Conservation (phyloP, 192 early-diverging fungal species). For the Coemansia sp. region DNA sequence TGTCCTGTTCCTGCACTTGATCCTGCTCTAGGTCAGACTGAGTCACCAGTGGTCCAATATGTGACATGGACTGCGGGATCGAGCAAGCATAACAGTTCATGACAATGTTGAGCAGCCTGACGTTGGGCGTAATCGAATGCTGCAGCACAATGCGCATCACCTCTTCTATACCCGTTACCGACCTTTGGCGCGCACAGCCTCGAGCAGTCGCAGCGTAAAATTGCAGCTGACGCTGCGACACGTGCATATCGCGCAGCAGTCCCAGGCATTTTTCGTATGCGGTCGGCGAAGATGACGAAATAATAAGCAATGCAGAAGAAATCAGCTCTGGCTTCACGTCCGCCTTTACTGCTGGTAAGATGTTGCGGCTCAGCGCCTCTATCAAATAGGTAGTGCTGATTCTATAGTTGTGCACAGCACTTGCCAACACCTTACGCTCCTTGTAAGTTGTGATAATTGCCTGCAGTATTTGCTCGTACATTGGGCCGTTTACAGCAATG, state of each 20-base stretch:
- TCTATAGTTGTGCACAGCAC: neutral
- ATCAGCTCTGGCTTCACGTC: conserved; percentile 10
- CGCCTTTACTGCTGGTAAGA: conserved; percentile 2
- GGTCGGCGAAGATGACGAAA: conserved; percentile 16
- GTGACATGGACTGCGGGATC: conserved; percentile 5
- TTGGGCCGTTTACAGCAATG: no score
- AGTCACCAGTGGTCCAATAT: neutral
- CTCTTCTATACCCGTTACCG: conserved; percentile 11
- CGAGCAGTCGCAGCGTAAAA: conserved; percentile 26
- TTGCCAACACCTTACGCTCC: neutral
- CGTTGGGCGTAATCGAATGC: neutral
- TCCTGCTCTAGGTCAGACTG: neutral
- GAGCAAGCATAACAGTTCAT: conserved; percentile 17
- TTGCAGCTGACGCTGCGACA: neutral
- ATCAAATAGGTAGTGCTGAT: conserved; percentile 3
- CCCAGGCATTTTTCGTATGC: conserved; percentile 3
- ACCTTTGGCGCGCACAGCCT: conserved; percentile 23
- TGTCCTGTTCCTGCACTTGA: neutral
- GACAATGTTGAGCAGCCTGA: conserved; percentile 11
- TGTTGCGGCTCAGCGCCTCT: conserved; percentile 12
- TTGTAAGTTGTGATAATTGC: conserved; percentile 13
- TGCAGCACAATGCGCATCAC: conserved; percentile 12
- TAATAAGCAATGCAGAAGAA: conserved; percentile 6
- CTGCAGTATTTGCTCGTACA: conserved; percentile 9
- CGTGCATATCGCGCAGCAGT: conserved; percentile 21